Conservation (phyloP, 371 early-diverging fungal genomes). For the Syncephalastrum monosporum region DNA sequence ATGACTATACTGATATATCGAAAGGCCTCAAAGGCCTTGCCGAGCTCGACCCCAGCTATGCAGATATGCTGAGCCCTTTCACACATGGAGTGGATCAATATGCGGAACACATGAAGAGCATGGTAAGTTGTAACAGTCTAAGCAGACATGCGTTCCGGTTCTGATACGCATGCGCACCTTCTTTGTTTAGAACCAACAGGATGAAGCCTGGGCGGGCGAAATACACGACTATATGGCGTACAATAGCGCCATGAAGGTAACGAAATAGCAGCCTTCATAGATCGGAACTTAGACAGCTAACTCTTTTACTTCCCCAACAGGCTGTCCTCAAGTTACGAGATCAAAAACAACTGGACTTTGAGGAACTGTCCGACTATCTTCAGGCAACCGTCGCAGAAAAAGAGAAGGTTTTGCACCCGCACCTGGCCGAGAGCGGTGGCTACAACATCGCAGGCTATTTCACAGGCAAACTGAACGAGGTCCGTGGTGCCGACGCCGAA, state of each 20-base stretch:
- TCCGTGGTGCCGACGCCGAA: constrained; percentile 87
- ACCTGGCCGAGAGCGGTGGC: constrained; percentile 45
- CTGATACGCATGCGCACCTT: neutral
- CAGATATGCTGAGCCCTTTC: constrained; percentile 61
- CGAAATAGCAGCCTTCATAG: neutral
- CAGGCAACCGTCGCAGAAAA: constrained; percentile 63
- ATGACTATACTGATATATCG: constrained; percentile 81
- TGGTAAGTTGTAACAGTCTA: constrained; percentile 56
- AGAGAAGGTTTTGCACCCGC: constrained; percentile 56
- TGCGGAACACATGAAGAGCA: constrained; percentile 57
- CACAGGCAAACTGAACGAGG: constrained; percentile 86
- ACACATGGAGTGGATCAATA: constrained; percentile 63
- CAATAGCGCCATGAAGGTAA: constrained; percentile 81
- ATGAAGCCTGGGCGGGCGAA: constrained; percentile 73
- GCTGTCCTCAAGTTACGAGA: constrained; percentile 79
- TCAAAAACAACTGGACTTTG: constrained; percentile 93
- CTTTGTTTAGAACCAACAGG: constrained; percentile 30
- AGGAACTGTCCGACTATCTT: constrained; percentile 81
- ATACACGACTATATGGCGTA: constrained; percentile 87
- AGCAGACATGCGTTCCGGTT: constrained; percentile 30
- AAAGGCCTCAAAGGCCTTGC: constrained; percentile 70
- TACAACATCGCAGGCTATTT: constrained; percentile 75
- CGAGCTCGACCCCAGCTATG: constrained; percentile 81
- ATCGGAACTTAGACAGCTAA: neutral
- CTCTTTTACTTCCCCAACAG: constrained; percentile 25